Evolutionary conservation across 495 filamentous ascomycete genomes (phyloP), one percentile per base, ranked within the genome.

Genomic region (Lophium mytilinum): DNA sequence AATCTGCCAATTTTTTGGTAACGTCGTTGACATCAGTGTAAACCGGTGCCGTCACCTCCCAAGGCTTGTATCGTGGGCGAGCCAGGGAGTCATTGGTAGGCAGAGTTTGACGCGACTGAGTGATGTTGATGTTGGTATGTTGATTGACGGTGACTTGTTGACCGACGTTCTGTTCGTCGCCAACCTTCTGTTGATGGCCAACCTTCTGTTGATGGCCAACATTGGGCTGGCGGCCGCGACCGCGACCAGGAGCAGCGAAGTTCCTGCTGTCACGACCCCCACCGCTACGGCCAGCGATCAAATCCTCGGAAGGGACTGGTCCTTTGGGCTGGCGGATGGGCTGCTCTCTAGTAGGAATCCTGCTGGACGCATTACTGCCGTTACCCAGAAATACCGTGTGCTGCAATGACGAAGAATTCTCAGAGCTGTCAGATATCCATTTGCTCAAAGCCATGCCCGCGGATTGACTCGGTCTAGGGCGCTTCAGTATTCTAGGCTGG

Each of bases 201-300:
- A 30, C 24, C 2, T 30, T 30, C 6, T 30, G 24, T 30, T 30
- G 24, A 30, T 30, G 24, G 24, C 6, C 24, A 6, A 30, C 6
- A 6, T 30, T 30, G 24, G 6, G 24, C 24, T 30, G 24, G 24
- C 9, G 39, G 11, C 39, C 39, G 11, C 9, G 1, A 17, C 39
- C 11, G 9, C 8, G 39, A 41, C 3, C 1, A 2, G 3, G 39
- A 41, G 39, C 39, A 41, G 39, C 39, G 9, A 55, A 55, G 41
- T 55, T 55, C 37, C 21, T 21, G 30, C 52, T 46, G n/a, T 40
- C 52, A 37, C 46, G 18, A 8, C 46, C 19, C 39, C n/a, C 49
- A 3, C 17, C 18, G 5, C 19, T 50, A 17, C 42, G 53, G 8
- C 43, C 30, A 24, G 11, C 17, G 9, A 40, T 35, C 33, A 50